Evolutionary conservation across 2,329 filamentous ascomycete genomes (phyloP).

Genomic region (Dactylellina sp.): DNA sequence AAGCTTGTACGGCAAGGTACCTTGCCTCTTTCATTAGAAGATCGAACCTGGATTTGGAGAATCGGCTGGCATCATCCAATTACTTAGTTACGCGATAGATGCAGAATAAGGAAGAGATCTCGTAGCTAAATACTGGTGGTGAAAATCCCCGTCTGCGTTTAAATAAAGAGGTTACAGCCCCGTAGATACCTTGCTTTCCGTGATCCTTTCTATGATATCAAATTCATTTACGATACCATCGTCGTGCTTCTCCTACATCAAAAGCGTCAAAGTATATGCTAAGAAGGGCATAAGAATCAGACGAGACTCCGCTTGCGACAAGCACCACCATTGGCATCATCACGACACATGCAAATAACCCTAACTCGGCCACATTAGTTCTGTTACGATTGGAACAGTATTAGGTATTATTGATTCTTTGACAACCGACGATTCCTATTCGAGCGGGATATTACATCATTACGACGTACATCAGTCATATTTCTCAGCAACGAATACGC

Average conservation of each 20-base stretch:
- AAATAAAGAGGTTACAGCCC: slow-evolving; percentile 7
- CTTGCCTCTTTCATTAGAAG: not conserved
- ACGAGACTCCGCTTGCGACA: not conserved
- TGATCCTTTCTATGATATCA: not conserved
- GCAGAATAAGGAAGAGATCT: not conserved
- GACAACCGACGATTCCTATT: slow-evolving; percentile 52
- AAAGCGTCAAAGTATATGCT: not conserved
- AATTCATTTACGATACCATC: not conserved
- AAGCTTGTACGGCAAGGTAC: slow-evolving; percentile 7
- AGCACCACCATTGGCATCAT: slow-evolving; percentile 26
- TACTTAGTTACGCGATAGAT: slow-evolving; percentile 7
- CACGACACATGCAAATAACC: slow-evolving; percentile 25
- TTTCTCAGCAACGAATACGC: slow-evolving; percentile 1
- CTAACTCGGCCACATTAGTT: slow-evolving; percentile 17
- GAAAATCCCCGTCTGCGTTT: slow-evolving; percentile 25
- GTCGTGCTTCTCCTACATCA: not conserved
- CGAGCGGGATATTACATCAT: slow-evolving; percentile 57
- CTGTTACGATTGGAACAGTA: not conserved
- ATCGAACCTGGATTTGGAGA: slow-evolving; percentile 10
- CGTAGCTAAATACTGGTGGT: not conserved
- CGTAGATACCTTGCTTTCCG: not conserved
- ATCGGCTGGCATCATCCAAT: slow-evolving; percentile 5
- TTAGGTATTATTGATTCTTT: slow-evolving; percentile 28
- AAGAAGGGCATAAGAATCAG: too few relatives aligned
- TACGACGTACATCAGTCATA: slow-evolving; percentile 50